A percentile compares a stretch with the other conserved stretches of the same genome.
Conservation (phyloP, 169 alveolate genomes). For the Theileria luwenshuni region DNA sequence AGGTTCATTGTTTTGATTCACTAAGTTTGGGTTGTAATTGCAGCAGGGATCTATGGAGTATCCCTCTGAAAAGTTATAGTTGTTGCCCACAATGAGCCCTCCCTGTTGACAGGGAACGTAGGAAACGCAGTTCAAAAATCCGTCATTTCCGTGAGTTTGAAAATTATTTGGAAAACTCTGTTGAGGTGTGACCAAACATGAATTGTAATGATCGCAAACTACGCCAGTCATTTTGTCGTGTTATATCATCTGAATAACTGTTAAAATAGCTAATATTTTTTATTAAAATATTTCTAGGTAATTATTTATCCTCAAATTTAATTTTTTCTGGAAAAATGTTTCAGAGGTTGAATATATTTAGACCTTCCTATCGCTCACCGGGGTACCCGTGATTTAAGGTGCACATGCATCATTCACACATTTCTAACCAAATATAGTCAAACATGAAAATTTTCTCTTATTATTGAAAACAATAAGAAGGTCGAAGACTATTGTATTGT, state of each 20-base stretch:
- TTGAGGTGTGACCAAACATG: slow-evolving; percentile 52
- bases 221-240: slow-evolving; percentile 15
- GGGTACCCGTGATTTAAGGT: slow-evolving; percentile 17
- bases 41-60: slow-evolving; percentile 50
- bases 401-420: slow-evolving; percentile 20
- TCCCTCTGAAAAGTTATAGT: slow-evolving; percentile 66
- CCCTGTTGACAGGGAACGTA: slow-evolving; percentile 56
- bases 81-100: slow-evolving; percentile 45
- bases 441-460: too few relatives aligned
- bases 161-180: slow-evolving; percentile 40
- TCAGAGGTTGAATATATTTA: not conserved
- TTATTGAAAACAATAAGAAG: too few relatives aligned
- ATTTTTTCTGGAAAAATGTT: not conserved
- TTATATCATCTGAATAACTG: not conserved
- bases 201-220: slow-evolving; percentile 20
- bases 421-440: not conserved
- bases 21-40: slow-evolving; percentile 7
- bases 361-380: slow-evolving; percentile 11
- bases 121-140: slow-evolving; percentile 32
- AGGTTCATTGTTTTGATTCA: not conserved
- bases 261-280: not conserved
- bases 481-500: too few relatives aligned
- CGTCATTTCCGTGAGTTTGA: slow-evolving; percentile 10
- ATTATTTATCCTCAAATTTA: not conserved
- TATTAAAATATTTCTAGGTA: not conserved